Percentiles rank a stretch among this genome's conserved stretches.
These are phyloP conservation scores for Seiridium cupressi DNA, from an alignment of 2,329 filamentous ascomycete species.

Conservation along the genomic window DNA sequence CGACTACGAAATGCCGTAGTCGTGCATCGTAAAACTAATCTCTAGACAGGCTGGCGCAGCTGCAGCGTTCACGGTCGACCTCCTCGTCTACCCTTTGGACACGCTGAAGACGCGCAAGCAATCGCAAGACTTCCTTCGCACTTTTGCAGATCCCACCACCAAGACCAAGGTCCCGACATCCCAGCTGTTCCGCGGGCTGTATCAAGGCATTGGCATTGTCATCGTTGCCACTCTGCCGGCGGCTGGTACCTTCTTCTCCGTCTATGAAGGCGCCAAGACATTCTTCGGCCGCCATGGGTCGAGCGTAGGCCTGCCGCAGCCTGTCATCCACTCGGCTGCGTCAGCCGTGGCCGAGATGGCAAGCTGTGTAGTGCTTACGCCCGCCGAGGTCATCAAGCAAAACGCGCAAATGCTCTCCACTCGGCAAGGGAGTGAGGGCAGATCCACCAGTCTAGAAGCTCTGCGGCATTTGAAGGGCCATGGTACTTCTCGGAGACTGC, in stretches of 20 bases:
- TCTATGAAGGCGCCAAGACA: conserved; percentile 76
- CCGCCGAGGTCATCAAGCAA: conserved; percentile 88
- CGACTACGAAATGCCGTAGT: neutral
- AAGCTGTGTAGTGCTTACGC: conserved; percentile 82
- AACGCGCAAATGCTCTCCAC: conserved; percentile 78
- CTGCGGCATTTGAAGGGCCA: conserved; percentile 50
- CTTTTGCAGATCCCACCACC: conserved; percentile 58
- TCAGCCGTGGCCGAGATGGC: conserved; percentile 79
- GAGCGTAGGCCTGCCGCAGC: conserved; percentile 54
- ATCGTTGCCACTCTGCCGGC: conserved; percentile 78
- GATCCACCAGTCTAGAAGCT: conserved; percentile 45
- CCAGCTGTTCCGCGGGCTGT: conserved; percentile 65
- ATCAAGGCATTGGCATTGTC: conserved; percentile 84
- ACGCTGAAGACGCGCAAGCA: conserved; percentile 87
- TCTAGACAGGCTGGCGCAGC: conserved; percentile 70
- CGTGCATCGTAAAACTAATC: too few species aligned
- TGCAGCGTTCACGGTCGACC: conserved; percentile 82
- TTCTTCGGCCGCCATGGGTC: conserved; percentile 53
- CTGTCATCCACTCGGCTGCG: conserved; percentile 69
- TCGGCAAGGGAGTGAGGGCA: conserved; percentile 13
- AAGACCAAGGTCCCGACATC: conserved; percentile 48
- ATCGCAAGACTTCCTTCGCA: conserved; percentile 69
- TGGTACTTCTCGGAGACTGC: conserved; percentile 55
- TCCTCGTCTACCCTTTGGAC: conserved; percentile 84
- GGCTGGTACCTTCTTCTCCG: conserved; percentile 88